Evolutionary conservation across 176 grass and related monocot genomes (phyloP).

Genomic region (Avena eriantha): DNA sequence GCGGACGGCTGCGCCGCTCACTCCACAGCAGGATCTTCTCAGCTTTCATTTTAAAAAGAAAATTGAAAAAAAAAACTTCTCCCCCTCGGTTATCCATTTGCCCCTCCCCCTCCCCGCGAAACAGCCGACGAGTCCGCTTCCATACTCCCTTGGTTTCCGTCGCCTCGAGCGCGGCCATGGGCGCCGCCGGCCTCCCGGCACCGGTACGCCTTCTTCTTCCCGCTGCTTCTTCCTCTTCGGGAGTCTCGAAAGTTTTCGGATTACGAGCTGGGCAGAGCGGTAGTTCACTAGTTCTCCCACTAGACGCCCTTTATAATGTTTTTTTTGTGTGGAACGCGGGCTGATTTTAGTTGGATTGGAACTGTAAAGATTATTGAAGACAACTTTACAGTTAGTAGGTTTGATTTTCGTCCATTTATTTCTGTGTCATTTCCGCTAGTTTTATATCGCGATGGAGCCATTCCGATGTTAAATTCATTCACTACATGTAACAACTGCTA

Average conservation of each 20-base stretch:
- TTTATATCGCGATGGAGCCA: background rate
- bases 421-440: background rate
- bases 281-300: background rate
- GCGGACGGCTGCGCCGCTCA: too few species aligned
- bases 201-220: background rate
- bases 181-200: conserved; percentile 23
- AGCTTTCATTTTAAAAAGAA: background rate
- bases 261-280: background rate
- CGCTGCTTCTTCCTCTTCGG: background rate
- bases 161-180: conserved; percentile 34
- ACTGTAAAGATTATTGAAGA: background rate
- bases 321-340: background rate
- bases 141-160: background rate
- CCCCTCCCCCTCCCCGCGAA: background rate
- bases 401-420: background rate
- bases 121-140: background rate
- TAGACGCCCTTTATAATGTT: background rate
- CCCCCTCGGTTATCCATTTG: conserved; percentile 11
- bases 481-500: background rate
- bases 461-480: background rate
- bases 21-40: background rate
- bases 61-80: background rate
- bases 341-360: conserved; percentile 9
- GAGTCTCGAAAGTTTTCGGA: background rate
- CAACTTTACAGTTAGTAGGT: background rate